A percentile compares a stretch with the other conserved stretches of the same genome.
These are phyloP conservation scores for Diplotaxis tenuifolia DNA, from an alignment of 345 rosid genomes.

Conservation along the genomic window DNA sequence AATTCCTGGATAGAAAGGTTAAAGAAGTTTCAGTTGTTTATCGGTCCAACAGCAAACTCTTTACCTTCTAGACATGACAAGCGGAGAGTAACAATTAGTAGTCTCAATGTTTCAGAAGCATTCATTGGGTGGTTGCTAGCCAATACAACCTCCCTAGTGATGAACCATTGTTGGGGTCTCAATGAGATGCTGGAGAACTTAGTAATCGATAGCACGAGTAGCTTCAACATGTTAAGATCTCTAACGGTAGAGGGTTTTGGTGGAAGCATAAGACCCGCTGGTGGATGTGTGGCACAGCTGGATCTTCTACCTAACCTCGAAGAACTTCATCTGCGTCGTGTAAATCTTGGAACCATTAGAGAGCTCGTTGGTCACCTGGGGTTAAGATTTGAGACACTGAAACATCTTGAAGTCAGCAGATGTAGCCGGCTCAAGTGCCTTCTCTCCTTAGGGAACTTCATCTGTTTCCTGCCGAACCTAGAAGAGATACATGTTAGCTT, in stretches of 20 bases:
- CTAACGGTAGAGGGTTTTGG: neutral
- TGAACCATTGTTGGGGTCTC: neutral
- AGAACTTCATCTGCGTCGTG: neutral
- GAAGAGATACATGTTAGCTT: conserved; percentile 39
- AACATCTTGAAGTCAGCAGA: conserved; percentile 34
- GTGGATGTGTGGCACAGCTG: neutral
- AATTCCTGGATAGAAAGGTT: neutral
- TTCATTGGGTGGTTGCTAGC: neutral
- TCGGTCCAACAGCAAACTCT: neutral
- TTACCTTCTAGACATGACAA: neutral
- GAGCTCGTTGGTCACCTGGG: neutral
- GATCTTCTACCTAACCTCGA: neutral
- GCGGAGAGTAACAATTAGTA: neutral
- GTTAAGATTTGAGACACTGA: conserved; percentile 7
- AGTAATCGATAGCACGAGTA: neutral
- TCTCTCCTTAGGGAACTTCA: conserved; percentile 34
- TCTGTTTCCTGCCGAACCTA: conserved; percentile 33
- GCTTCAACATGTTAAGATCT: neutral
- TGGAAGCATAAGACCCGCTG: neutral
- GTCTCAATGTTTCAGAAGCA: neutral
- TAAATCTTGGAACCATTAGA: neutral
- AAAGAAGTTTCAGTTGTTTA: neutral
- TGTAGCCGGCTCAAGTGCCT: conserved; percentile 36
- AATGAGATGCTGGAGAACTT: neutral
- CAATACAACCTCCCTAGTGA: neutral